phyloP scores from a whole-genome alignment of 306 rosid species.

The Pueraria montana region DNA sequence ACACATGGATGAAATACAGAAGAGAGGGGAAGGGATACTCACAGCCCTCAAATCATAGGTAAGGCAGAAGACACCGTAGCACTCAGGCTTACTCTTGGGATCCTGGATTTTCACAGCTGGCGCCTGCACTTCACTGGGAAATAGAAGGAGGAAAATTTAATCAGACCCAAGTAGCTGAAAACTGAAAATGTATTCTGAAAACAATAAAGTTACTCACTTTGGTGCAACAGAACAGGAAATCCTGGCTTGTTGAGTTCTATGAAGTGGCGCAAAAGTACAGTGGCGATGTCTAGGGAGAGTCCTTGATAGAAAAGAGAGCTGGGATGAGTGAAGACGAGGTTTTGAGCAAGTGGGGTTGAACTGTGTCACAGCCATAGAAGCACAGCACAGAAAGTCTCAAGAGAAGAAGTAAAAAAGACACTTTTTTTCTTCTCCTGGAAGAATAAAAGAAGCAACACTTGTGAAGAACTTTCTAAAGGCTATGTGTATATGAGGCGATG shows the following conservation, averaged over 20 bases:
- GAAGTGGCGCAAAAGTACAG: conserved; percentile 54
- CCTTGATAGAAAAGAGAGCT: conserved; percentile 62
- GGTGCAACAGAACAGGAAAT: conserved; percentile 84
- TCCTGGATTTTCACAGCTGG: conserved; percentile 61
- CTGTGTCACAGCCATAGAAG: conserved; percentile 81
- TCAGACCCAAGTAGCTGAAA: conserved; percentile 38
- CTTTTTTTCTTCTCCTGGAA: not conserved
- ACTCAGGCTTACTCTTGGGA: conserved; percentile 71
- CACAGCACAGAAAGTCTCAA: conserved; percentile 43
- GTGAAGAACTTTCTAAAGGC: conserved; percentile 22
- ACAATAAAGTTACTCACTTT: conserved; percentile 59
- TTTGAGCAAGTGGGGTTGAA: conserved; percentile 61
- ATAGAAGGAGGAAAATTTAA: conserved; percentile 6
- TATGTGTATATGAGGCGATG: not conserved
- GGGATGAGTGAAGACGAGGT: conserved; percentile 61
- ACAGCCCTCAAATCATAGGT: conserved; percentile 96
- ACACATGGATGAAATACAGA: conserved; percentile 23
- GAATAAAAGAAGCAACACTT: conserved; percentile 22
- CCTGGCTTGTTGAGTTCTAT: conserved; percentile 49
- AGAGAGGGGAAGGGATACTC: conserved; percentile 40
- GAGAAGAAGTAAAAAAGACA: not conserved
- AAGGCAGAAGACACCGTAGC: conserved; percentile 93
- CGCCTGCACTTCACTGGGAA: conserved; percentile 77
- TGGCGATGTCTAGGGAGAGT: conserved; percentile 50
- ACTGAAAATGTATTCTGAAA: not conserved